Evolutionary conservation across 768 basidiomycete genomes (phyloP).

Genomic region (Termitomyces sp.): DNA sequence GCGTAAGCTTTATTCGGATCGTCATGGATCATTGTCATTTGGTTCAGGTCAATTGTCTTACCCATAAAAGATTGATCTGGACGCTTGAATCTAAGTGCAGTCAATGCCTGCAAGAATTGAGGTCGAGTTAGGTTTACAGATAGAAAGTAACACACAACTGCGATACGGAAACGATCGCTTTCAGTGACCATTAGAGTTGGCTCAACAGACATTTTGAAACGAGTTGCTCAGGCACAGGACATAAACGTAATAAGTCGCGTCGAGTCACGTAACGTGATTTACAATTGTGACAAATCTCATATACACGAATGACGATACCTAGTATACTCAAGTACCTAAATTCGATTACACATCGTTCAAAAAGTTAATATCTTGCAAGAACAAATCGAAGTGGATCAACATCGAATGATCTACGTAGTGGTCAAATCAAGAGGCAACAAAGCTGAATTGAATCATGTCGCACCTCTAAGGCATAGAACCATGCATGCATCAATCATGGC

Average conservation of each 20-base stretch:
- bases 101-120: conserved; percentile 33
- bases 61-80: conserved; percentile 32
- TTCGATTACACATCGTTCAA: too few relatives aligned
- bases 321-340: too few relatives aligned
- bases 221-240: background rate
- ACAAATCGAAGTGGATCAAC: background rate
- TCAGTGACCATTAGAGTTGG: conserved; percentile 5
- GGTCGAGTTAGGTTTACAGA: background rate
- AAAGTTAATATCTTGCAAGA: background rate
- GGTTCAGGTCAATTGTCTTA: conserved; percentile 16
- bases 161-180: conserved; percentile 33
- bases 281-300: background rate
- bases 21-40: background rate
- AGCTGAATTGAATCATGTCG: background rate
- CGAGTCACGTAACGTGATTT: background rate
- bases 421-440: background rate
- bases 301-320: too few relatives aligned
- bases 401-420: background rate
- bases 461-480: background rate
- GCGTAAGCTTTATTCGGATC: conserved; percentile 33
- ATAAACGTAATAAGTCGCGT: conserved; percentile 5
- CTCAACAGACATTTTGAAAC: background rate
- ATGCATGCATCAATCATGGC: background rate
- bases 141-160: conserved; percentile 27
- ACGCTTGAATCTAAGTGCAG: conserved; percentile 41